Conservation (phyloP, 176 grass and related monocot genomes). For the Oryza rufipogon region DNA sequence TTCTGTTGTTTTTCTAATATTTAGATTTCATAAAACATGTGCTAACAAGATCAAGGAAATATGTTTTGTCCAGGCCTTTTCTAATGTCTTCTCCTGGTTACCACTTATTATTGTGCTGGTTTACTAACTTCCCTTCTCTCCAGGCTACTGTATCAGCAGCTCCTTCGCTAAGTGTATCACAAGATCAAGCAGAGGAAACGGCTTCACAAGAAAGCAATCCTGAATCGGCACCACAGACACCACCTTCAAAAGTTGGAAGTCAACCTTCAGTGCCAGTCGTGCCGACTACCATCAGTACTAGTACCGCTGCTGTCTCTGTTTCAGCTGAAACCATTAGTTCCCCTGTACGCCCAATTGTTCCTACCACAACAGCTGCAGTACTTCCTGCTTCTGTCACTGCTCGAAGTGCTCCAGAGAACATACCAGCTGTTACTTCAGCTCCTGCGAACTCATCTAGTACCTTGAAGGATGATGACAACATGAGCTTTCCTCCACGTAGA, state of each 20-base stretch:
- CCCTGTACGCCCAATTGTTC: constrained; percentile 55
- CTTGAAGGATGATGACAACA: constrained; percentile 81
- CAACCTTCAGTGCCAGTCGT: constrained; percentile 44
- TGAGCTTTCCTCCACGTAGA: constrained; percentile 65
- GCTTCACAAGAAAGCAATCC: constrained; percentile 71
- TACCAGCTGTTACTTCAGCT: constrained; percentile 52
- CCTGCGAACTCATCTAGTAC: constrained; percentile 56
- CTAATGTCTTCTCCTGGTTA: constrained; percentile 25
- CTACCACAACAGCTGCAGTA: constrained; percentile 50
- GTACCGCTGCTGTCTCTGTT: constrained; percentile 37
- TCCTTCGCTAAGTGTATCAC: constrained; percentile 53
- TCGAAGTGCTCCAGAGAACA: constrained; percentile 60
- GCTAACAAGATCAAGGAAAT: constrained; percentile 17
- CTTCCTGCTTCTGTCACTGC: constrained; percentile 57
- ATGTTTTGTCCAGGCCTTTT: background rate
- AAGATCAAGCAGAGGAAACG: constrained; percentile 72
- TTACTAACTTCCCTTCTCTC: constrained; percentile 36
- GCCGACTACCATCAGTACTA: constrained; percentile 51
- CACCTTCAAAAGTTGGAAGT: constrained; percentile 70
- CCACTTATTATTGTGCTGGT: constrained; percentile 18
- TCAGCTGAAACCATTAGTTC: constrained; percentile 51
- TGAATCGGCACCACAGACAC: constrained; percentile 61
- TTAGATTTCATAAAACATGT: constrained; percentile 9
- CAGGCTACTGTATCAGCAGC: constrained; percentile 61
- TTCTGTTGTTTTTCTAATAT: constrained; percentile 10